These are phyloP conservation scores for Leccinum sublutescens DNA, from an alignment of 768 basidiomycete species.

Conservation along the genomic window DNA sequence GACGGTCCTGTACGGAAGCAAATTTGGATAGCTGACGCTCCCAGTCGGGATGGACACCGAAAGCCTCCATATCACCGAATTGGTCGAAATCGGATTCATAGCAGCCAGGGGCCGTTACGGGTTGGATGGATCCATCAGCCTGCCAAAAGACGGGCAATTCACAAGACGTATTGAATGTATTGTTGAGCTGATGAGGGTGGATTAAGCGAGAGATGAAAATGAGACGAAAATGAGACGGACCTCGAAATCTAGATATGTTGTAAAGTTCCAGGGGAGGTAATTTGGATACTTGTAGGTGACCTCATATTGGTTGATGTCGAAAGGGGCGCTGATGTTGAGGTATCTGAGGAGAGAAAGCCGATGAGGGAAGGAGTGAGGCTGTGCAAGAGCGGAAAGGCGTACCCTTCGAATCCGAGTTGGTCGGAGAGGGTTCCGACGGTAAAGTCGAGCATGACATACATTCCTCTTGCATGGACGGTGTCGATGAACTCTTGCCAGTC, in stretches of 20 bases:
- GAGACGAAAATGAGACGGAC: slow-evolving; percentile 36
- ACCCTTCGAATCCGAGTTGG: slow-evolving; percentile 85
- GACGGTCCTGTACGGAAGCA: slow-evolving; percentile 94
- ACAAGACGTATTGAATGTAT: slow-evolving; percentile 73
- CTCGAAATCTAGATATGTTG: slow-evolving; percentile 79
- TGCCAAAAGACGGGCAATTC: slow-evolving; percentile 76
- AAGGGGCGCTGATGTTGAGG: slow-evolving; percentile 79
- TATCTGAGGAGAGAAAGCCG: slow-evolving; percentile 39
- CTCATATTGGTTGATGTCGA: slow-evolving; percentile 69
- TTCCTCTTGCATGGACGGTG: slow-evolving; percentile 72
- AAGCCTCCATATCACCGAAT: slow-evolving; percentile 96
- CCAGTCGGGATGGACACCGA: slow-evolving; percentile 94
- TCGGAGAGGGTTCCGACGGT: slow-evolving; percentile 93
- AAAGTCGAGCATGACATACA: slow-evolving; percentile 94
- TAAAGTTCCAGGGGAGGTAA: slow-evolving; percentile 84
- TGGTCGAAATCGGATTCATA: slow-evolving; percentile 87
- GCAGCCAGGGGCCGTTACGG: slow-evolving; percentile 67
- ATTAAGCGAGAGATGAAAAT: background rate
- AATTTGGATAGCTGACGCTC: slow-evolving; percentile 94
- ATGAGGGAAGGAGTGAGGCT: slow-evolving; percentile 7
- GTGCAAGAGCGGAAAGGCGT: slow-evolving; percentile 24
- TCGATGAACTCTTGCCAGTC: slow-evolving; percentile 81
- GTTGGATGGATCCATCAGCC: slow-evolving; percentile 59
- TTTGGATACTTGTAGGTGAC: slow-evolving; percentile 71
- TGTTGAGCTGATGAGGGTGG: slow-evolving; percentile 48